Conservation (phyloP, 1,139 yeast genomes). For the Arxiozyma heterogenica region DNA sequence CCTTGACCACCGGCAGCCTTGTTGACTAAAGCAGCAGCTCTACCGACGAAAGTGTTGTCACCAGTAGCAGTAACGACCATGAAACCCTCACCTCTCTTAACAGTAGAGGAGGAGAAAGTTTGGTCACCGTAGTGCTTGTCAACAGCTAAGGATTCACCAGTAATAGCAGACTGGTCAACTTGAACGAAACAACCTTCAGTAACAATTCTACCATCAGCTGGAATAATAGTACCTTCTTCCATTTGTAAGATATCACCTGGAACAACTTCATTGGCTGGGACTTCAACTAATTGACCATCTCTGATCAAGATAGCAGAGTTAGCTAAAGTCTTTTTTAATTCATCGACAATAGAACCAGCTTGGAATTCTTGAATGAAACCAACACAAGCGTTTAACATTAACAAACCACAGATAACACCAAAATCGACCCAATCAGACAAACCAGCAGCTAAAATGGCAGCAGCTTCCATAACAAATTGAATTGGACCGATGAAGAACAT, state of each 20-base stretch:
- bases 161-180: slow-evolving; percentile 95
- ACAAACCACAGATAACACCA: slow-evolving; percentile 91
- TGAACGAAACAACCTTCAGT: slow-evolving; percentile 84
- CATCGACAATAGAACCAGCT: slow-evolving; percentile 95
- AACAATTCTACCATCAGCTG: slow-evolving; percentile 91
- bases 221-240: slow-evolving; percentile 92
- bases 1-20: slow-evolving; percentile 90
- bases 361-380: slow-evolving; percentile 97
- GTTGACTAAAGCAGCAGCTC: slow-evolving; percentile 95
- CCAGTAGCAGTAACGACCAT: slow-evolving; percentile 95
- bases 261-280: slow-evolving; percentile 74
- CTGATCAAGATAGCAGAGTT: slow-evolving; percentile 81
- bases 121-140: slow-evolving; percentile 87
- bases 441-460: slow-evolving; percentile 96
- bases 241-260: slow-evolving; percentile 89
- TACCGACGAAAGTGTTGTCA: slow-evolving; percentile 87
- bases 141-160: slow-evolving; percentile 97
- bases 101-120: slow-evolving; percentile 88
- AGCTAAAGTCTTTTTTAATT: slow-evolving; percentile 86
- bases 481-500: slow-evolving; percentile 97
- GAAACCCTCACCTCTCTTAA: slow-evolving; percentile 94
- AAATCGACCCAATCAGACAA: slow-evolving; percentile 98
- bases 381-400: slow-evolving; percentile 82
- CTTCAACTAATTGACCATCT: slow-evolving; percentile 68
- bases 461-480: slow-evolving; percentile 99